Conservation (phyloP, 2,329 filamentous ascomycete species). For the Xylariaceae sp. region DNA sequence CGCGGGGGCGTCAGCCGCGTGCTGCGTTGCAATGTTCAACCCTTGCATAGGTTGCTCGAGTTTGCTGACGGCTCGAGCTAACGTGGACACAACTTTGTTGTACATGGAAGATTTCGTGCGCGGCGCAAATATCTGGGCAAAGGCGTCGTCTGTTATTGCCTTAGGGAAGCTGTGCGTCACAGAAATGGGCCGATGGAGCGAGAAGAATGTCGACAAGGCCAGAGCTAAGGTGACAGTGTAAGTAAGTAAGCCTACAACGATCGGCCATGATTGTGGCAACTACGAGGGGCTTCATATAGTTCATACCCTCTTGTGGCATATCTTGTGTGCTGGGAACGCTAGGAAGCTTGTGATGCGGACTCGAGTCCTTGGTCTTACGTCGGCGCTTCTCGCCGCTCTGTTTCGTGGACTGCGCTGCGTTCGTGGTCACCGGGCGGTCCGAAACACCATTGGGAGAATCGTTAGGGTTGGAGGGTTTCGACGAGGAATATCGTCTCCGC, state of each 20-base stretch:
- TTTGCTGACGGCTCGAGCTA: slow-evolving; percentile 54
- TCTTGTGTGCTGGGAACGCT: slow-evolving; percentile 71
- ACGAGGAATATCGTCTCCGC: slow-evolving; percentile 51
- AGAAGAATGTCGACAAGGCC: slow-evolving; percentile 88
- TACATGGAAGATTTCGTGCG: slow-evolving; percentile 47
- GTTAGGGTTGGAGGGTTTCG: slow-evolving; percentile 57
- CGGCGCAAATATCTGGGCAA: slow-evolving; percentile 74
- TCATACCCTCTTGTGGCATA: slow-evolving; percentile 60
- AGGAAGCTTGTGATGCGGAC: slow-evolving; percentile 55
- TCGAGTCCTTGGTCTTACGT: slow-evolving; percentile 52
- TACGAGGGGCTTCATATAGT: not conserved
- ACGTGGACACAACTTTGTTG: slow-evolving; percentile 60
- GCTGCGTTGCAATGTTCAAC: slow-evolving; percentile 42
- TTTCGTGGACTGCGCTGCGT: slow-evolving; percentile 39
- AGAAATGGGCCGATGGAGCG: slow-evolving; percentile 88
- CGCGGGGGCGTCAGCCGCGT: slow-evolving; percentile 23
- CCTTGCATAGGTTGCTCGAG: slow-evolving; percentile 54
- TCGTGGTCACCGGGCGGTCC: slow-evolving; percentile 44
- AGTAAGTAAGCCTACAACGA: slow-evolving; percentile 1
- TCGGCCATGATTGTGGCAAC: too few relatives aligned
- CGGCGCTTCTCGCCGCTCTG: slow-evolving; percentile 51
- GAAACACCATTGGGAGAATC: slow-evolving; percentile 49
- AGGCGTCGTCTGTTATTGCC: slow-evolving; percentile 64
- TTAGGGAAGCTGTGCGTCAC: slow-evolving; percentile 76
- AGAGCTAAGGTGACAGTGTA: slow-evolving; percentile 56